Percentiles rank a stretch among this genome's conserved stretches.
Conservation (phyloP, 192 early-diverging fungal genomes). For the Rhizoclosmatium globosum region DNA sequence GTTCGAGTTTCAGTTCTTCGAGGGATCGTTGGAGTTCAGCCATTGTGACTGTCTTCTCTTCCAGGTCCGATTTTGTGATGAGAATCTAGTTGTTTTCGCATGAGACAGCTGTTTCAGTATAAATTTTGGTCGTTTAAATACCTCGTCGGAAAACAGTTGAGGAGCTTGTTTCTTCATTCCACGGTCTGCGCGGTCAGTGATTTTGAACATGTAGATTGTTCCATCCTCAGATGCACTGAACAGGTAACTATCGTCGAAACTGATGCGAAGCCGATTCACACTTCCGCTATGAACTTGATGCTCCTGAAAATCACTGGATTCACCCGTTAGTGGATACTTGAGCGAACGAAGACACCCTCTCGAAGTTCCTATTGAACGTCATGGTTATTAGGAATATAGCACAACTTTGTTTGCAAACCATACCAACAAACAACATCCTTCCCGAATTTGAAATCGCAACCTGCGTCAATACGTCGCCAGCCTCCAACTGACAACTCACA, state of each 20-base stretch:
- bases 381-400: not conserved
- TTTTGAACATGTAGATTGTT: conserved; percentile 52
- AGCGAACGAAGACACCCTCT: conserved; percentile 54
- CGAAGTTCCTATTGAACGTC: conserved; percentile 45
- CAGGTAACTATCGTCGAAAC: conserved; percentile 59
- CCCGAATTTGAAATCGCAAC: conserved; percentile 59
- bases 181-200: conserved; percentile 57
- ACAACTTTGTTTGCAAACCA: not conserved
- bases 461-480: conserved; percentile 55
- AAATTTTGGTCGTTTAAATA: conserved; percentile 5
- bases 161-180: conserved; percentile 28
- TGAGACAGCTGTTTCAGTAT: too few species aligned
- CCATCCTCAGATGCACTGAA: conserved; percentile 62
- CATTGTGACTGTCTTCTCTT: conserved; percentile 61
- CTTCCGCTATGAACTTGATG: conserved; percentile 58
- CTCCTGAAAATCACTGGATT: conserved; percentile 58
- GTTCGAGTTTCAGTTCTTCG: conserved; percentile 69
- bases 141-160: conserved; percentile 62
- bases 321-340: conserved; percentile 57
- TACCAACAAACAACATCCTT: conserved; percentile 68
- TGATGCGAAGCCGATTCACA: conserved; percentile 55
- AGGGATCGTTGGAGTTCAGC: conserved; percentile 56
- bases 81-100: conserved; percentile 49
- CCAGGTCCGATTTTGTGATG: conserved; percentile 65
- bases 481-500: conserved; percentile 56